Conservation (phyloP, 2,329 filamentous ascomycete genomes). For the Apiospora rasikravindrae region DNA sequence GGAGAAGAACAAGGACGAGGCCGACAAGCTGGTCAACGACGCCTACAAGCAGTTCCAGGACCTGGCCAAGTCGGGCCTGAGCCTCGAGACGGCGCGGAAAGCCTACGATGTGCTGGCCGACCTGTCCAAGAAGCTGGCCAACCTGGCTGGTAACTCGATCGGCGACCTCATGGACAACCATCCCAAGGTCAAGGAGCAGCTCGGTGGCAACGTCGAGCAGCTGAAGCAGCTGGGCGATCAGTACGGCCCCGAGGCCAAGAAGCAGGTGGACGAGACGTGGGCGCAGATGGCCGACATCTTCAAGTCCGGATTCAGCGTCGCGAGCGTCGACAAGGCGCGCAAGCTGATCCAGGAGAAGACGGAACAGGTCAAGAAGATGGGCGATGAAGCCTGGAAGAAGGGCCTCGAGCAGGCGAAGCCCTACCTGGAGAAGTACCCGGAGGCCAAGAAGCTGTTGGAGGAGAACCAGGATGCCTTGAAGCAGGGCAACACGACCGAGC, state of each 20-base stretch:
- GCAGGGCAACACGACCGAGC: slow-evolving; percentile 66
- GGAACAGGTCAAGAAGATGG: slow-evolving; percentile 68
- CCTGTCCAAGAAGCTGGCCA: slow-evolving; percentile 62
- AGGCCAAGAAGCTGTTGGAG: slow-evolving; percentile 74
- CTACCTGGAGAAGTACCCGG: slow-evolving; percentile 76
- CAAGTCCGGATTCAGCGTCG: slow-evolving; percentile 62
- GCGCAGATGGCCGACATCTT: slow-evolving; percentile 68
- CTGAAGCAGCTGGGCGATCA: slow-evolving; percentile 72
- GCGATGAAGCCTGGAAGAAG: slow-evolving; percentile 75
- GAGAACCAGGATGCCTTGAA: slow-evolving; percentile 72
- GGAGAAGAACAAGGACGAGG: slow-evolving; percentile 70
- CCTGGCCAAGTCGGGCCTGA: slow-evolving; percentile 64
- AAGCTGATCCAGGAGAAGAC: slow-evolving; percentile 73
- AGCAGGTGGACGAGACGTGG: slow-evolving; percentile 76
- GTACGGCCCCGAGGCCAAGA: slow-evolving; percentile 78
- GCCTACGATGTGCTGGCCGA: slow-evolving; percentile 68
- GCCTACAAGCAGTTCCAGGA: slow-evolving; percentile 71
- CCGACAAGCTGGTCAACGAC: slow-evolving; percentile 70
- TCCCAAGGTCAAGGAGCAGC: slow-evolving; percentile 72
- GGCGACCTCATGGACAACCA: slow-evolving; percentile 74
- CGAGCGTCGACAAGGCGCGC: slow-evolving; percentile 59
- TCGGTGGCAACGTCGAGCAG: slow-evolving; percentile 71
- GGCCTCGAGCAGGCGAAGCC: slow-evolving; percentile 74
- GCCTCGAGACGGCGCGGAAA: slow-evolving; percentile 64
- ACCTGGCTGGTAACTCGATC: slow-evolving; percentile 66